Evolutionary conservation across 306 rosid species (phyloP).

Genomic region (Morella rubra): DNA sequence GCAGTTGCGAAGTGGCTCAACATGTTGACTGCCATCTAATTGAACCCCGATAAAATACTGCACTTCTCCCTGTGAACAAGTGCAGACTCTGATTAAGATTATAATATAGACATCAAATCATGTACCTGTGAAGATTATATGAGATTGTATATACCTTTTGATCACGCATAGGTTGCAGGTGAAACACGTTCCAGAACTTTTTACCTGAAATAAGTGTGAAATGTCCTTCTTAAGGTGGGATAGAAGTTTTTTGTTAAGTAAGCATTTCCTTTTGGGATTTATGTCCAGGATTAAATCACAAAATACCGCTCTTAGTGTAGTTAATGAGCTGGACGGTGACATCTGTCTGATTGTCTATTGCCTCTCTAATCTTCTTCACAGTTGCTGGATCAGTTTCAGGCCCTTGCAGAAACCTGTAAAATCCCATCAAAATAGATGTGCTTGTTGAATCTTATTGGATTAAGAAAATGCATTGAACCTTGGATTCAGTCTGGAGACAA

Average conservation of each 20-base stretch:
- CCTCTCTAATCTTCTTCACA: constrained; percentile 82
- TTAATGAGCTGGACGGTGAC: constrained; percentile 95
- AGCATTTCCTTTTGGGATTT: background rate
- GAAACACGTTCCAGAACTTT: constrained; percentile 96
- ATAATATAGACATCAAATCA: background rate
- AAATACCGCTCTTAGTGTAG: constrained; percentile 78
- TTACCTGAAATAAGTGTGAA: constrained; percentile 59
- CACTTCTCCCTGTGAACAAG: constrained; percentile 79
- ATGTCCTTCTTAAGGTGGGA: constrained; percentile 24
- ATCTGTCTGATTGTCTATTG: constrained; percentile 86
- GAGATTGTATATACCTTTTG: constrained; percentile 60
- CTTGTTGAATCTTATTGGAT: background rate
- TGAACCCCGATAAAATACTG: constrained; percentile 98
- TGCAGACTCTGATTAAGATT: constrained; percentile 1
- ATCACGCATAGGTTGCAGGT: constrained; percentile 99
- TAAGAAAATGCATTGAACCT: background rate
- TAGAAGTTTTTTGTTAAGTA: constrained; percentile 1
- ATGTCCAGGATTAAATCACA: background rate
- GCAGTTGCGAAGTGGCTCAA: constrained; percentile 77
- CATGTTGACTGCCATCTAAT: constrained; percentile 95
- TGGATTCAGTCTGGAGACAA: background rate
- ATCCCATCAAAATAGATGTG: constrained; percentile 23
- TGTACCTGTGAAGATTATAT: constrained; percentile 17
- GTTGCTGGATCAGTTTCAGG: constrained; percentile 95
- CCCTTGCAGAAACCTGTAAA: constrained; percentile 85